phyloP scores from a whole-genome alignment of 768 basidiomycete species.

The Mycena galopus region DNA sequence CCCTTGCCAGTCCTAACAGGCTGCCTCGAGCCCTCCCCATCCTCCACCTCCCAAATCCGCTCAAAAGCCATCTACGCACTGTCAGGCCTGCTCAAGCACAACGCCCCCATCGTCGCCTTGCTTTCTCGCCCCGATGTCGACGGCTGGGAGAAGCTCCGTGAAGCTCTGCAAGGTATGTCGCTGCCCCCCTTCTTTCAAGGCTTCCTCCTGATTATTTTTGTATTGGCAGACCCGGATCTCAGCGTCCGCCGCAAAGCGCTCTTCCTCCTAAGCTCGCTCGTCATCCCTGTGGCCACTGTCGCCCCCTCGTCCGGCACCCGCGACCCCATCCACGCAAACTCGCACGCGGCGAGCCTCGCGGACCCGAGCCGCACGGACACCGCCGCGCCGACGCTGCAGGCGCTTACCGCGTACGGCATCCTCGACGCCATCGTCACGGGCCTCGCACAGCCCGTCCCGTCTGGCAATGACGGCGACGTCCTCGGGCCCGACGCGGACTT shows the following conservation, averaged over 20 bases:
- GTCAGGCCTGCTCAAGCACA: conserved; percentile 85
- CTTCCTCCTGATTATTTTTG: conserved; percentile 2
- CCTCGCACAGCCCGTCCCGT: conserved; percentile 68
- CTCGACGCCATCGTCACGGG: conserved; percentile 65
- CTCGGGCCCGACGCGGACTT: conserved; percentile 70
- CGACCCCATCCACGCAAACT: conserved; percentile 73
- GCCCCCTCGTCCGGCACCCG: conserved; percentile 35
- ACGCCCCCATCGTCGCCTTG: conserved; percentile 69
- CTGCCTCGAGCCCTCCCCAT: conserved; percentile 67
- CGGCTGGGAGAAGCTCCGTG: conserved; percentile 76
- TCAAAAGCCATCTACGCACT: conserved; percentile 89
- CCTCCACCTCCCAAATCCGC: conserved; percentile 65
- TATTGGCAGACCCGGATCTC: conserved; percentile 80
- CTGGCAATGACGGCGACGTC: conserved; percentile 76
- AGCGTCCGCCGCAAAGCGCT: conserved; percentile 81
- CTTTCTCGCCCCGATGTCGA: conserved; percentile 59
- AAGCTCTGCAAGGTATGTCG: conserved; percentile 69
- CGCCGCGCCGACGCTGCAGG: conserved; percentile 59
- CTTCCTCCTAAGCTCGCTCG: conserved; percentile 81
- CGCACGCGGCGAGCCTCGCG: conserved; percentile 73
- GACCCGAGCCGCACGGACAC: conserved; percentile 70
- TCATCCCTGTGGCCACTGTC: conserved; percentile 60
- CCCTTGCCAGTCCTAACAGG: conserved; percentile 76
- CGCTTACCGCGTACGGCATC: conserved; percentile 61
- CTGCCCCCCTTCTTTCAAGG: background rate